Evolutionary conservation across 495 filamentous ascomycete genomes (phyloP).

Genomic region (Trichoderma orchidacearum): DNA sequence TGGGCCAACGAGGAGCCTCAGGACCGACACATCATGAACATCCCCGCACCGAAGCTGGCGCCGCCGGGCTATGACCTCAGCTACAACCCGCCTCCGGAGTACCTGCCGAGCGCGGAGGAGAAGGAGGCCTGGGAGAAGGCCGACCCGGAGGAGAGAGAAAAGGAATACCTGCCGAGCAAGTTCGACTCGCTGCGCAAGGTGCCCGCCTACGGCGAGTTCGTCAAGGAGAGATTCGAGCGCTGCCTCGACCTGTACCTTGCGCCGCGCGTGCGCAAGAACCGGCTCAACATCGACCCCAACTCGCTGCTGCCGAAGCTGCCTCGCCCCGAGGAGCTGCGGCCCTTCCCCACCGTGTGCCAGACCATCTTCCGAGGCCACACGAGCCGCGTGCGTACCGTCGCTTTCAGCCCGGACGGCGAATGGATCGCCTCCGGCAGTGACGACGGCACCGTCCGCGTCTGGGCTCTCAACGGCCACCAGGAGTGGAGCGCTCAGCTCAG

Average conservation of each 20-base stretch:
- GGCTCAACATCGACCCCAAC: slow-evolving; percentile 92
- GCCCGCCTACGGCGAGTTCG: slow-evolving; percentile 77
- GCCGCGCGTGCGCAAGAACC: slow-evolving; percentile 79
- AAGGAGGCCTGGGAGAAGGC: slow-evolving; percentile 76
- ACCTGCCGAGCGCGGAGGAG: slow-evolving; percentile 75
- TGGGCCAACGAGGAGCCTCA: slow-evolving; percentile 84
- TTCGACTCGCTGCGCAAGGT: slow-evolving; percentile 77
- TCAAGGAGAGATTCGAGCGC: slow-evolving; percentile 92
- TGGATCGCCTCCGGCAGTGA: slow-evolving; percentile 88
- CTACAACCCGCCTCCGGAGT: slow-evolving; percentile 94
- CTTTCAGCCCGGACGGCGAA: slow-evolving; percentile 61
- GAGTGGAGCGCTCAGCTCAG: slow-evolving; percentile 71
- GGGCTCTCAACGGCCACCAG: slow-evolving; percentile 79
- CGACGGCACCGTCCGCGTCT: slow-evolving; percentile 83
- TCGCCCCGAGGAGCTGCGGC: slow-evolving; percentile 81
- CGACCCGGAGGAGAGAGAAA: slow-evolving; percentile 83
- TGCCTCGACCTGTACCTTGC: slow-evolving; percentile 93
- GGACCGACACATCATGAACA: slow-evolving; percentile 82
- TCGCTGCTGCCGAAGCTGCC: slow-evolving; percentile 88
- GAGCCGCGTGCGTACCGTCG: slow-evolving; percentile 71
- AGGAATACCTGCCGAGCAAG: slow-evolving; percentile 72
- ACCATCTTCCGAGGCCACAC: slow-evolving; percentile 79
- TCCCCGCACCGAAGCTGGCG: slow-evolving; percentile 89
- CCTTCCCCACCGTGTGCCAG: slow-evolving; percentile 80
- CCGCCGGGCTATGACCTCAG: slow-evolving; percentile 90